Evolutionary conservation across 331 rosid genomes (phyloP), one percentile per base, ranked within the genome.

Genomic region (Erythrophleum ivorense): DNA sequence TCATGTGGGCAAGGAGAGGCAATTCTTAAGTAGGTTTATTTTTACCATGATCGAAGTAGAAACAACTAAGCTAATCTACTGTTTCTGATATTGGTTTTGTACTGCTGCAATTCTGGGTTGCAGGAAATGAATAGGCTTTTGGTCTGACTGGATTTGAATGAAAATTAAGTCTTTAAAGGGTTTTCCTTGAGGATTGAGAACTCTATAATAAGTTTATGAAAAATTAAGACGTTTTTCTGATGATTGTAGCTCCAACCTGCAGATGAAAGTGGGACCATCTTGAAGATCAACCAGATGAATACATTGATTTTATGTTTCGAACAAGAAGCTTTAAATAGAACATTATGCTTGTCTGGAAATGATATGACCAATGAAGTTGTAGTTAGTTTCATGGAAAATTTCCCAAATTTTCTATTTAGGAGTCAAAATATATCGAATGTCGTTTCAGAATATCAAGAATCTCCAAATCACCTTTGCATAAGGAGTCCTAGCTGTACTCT

Each of bases 31-130:
- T 60, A 19, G 74, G 45, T 12, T 12, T 21, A 33, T 14, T 50
- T n/a, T 38, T 69, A 38, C n/a, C 59, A 21, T 13, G 31, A 49
- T 50, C 63, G 18, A 40, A 49, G 62, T 63, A 5, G 33, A 49
- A 62, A 45, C 75, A 45, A 62, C 9, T 63, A 49, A 31, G 53
- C 48, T 45, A 45, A 53, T 75, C 31, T 55, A 33, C 29, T 75
- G 52, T 77, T 31, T 77, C 19, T 58, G 57, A 71, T 21, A 7
- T 34, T 76, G 66, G 48, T 76, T 69, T 68, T 53, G 55, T 68
- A 33, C 24, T 57, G 81, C 55, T 46, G 21, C 70, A 21, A 15
- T 58, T 59, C 40, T 46, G 67, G 43, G 49, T 58, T 68, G 46
- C 58, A 19, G 11, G 34, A 77, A 3, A 11, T 19, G 67, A 62